Base-by-base conservation (phyloP, 805 yeast genomes). In the Barnettozyma wickerhamii region DNA sequence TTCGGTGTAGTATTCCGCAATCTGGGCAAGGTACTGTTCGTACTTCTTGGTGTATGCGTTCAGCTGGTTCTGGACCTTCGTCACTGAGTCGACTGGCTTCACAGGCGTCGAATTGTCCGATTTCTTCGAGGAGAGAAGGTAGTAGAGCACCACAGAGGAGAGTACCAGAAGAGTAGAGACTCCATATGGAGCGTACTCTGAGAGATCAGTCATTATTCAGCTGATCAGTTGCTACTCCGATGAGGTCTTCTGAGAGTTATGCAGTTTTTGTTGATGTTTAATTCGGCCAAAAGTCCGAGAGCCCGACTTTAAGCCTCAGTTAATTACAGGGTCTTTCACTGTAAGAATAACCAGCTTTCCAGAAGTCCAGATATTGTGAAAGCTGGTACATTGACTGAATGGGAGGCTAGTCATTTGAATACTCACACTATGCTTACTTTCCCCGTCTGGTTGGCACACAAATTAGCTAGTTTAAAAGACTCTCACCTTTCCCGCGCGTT, bases 81-180 rank as follows among this genome's bases (percentile, higher is more conserved):
- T 19, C 13, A 26, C 31, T 24, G 21, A 10, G 27, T 17, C 7
- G 18, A 19, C 13, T 21, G 19, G n/a, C 15, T 40, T 33, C 17
- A 20, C 37, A 19, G 29, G 18, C n/a, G n/a, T n/a, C n/a, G 39
- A 30, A 42, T 19, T 36, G 33, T 28, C 35, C 5, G 29, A 7
- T 19, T 35, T 36, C 26, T 39, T 28, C 26, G 30, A 14, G 37
- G 23, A 17, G 18, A 32, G 24, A 19, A 35, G 27, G 19, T 30
- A 20, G 14, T 36, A 41, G 4, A 41, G 30, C 5, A 37, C 42
- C 7, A 45, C 30, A 7, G 51, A 43, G n/a, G 51, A 40, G 15
- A 49, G 38, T n/a, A 47, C 43, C 4, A 49, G 23, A 9, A 45
- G 23, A 1, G 49, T 39, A 12, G 51, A 42, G 18, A 43, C 29